Evolutionary conservation across 2,329 filamentous ascomycete species (phyloP), one percentile per base, ranked within the genome.

Genomic region (Acarospora socialis): DNA sequence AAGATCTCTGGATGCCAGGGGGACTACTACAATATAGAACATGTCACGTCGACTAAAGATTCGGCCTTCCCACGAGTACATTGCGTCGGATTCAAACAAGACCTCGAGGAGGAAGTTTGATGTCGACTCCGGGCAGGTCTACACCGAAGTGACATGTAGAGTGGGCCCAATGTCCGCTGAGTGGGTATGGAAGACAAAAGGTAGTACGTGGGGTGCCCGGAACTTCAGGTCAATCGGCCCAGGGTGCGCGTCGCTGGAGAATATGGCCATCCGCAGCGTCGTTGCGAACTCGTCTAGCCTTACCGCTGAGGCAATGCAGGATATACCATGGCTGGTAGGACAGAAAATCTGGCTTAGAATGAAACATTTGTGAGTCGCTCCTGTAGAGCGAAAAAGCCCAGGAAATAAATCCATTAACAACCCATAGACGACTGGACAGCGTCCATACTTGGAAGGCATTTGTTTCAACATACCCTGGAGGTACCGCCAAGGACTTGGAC

Each of bases 391-490:
- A n/a, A n/a, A n/a, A n/a, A n/a, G n/a, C n/a, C n/a, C n/a, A n/a
- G n/a, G n/a, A n/a, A n/a, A n/a, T n/a, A n/a, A n/a, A n/a, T 32
- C 17, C 33, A 15, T 13, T 17, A 13, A 18, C n/a, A 23, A 14
- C 10, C 10, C 2, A 5, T 12, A 18, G 28, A 10, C 30, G 32
- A 10, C 5, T 43, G 5, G 31, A 38, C 22, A 41, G 40, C 25
- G 28, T 40, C n/a, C 34, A 32, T 8, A 14, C 35, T n/a, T 43
- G 40, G 40, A 38, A 38, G 24, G 26, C 21, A 10, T 41, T 43
- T 25, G 34, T 29, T 9, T 28, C 24, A 25, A 27, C 35, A 13
- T 38, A 34, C 17, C 35, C 30, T 5, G 10, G 30, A 21, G 28
- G 35, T 21, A 13, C 16, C 16, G 20, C 32, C 15, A n/a, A 20